These are phyloP conservation scores for Didymella pomorum DNA, from an alignment of 2,329 filamentous ascomycete genomes.

Conservation along the genomic window DNA sequence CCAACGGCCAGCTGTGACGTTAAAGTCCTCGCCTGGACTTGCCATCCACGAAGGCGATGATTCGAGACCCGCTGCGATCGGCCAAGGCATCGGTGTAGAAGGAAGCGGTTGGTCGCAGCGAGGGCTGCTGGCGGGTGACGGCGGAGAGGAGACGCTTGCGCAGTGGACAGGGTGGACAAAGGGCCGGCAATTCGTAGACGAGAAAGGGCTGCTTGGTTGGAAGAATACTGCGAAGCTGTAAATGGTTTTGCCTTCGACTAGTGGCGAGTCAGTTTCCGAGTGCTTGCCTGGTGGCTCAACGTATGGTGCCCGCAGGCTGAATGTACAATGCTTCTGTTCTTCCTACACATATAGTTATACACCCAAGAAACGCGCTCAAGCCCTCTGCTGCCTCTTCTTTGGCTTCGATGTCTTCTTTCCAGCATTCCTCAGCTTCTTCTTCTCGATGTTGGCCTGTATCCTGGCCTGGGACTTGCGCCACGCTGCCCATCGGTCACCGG, in stretches of 20 bases:
- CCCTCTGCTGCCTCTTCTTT: slow-evolving; percentile 38
- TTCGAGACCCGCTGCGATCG: slow-evolving; percentile 54
- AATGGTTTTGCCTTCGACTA: neutral
- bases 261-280: neutral
- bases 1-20: slow-evolving; percentile 73
- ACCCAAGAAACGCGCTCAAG: slow-evolving; percentile 16
- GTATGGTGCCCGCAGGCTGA: slow-evolving; percentile 12
- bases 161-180: slow-evolving; percentile 81
- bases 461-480: slow-evolving; percentile 68
- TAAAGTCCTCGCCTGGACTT: slow-evolving; percentile 73
- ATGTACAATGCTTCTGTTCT: slow-evolving; percentile 24
- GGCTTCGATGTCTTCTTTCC: slow-evolving; percentile 45
- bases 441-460: slow-evolving; percentile 61
- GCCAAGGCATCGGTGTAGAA: slow-evolving; percentile 70
- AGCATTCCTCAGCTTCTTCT: slow-evolving; percentile 62
- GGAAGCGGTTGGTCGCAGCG: slow-evolving; percentile 72
- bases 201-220: slow-evolving; percentile 46
- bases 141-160: slow-evolving; percentile 73
- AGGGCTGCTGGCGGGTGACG: slow-evolving; percentile 70
- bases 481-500: slow-evolving; percentile 68
- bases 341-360: slow-evolving; percentile 38
- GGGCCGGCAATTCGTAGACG: slow-evolving; percentile 74
- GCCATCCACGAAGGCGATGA: slow-evolving; percentile 63
- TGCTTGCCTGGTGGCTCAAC: neutral
- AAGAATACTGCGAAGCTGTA: slow-evolving; percentile 54